Conservation (phyloP, 1,284 basidiomycete species). For the Heterobasidion occidentale region DNA sequence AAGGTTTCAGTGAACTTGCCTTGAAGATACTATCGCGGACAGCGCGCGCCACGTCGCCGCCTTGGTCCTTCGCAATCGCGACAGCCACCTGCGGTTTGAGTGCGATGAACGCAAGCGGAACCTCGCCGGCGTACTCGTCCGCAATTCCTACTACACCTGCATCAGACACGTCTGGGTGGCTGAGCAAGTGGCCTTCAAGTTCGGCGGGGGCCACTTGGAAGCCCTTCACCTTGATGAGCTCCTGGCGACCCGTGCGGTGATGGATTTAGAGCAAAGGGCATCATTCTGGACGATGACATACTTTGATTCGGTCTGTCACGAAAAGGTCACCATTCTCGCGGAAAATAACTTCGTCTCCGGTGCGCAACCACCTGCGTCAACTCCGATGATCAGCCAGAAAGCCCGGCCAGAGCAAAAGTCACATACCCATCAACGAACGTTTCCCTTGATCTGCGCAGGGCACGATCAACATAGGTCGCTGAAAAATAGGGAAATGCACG, state of each 20-base stretch:
- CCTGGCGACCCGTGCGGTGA: constrained; percentile 22
- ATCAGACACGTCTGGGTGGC: constrained; percentile 64
- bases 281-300: constrained; percentile 6
- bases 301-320: constrained; percentile 39
- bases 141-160: constrained; percentile 69
- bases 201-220: constrained; percentile 48
- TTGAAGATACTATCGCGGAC: constrained; percentile 27
- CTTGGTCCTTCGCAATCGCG: constrained; percentile 20
- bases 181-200: constrained; percentile 52
- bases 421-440: constrained; percentile 30
- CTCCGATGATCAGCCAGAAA: not conserved
- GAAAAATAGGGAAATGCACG: not conserved
- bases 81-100: constrained; percentile 23
- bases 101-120: constrained; percentile 68
- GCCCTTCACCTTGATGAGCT: constrained; percentile 59
- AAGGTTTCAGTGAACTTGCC: constrained; percentile 22
- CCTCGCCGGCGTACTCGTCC: constrained; percentile 75
- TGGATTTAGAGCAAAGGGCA: not conserved
- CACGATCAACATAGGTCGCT: not conserved
- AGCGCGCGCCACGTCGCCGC: constrained; percentile 32
- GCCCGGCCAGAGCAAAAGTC: constrained; percentile 1
- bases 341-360: constrained; percentile 40
- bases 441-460: constrained; percentile 26
- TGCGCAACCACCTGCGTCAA: constrained; percentile 34
- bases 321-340: constrained; percentile 35